Conservation (phyloP, 139 green algal genomes). For the Trebouxia sp. region DNA sequence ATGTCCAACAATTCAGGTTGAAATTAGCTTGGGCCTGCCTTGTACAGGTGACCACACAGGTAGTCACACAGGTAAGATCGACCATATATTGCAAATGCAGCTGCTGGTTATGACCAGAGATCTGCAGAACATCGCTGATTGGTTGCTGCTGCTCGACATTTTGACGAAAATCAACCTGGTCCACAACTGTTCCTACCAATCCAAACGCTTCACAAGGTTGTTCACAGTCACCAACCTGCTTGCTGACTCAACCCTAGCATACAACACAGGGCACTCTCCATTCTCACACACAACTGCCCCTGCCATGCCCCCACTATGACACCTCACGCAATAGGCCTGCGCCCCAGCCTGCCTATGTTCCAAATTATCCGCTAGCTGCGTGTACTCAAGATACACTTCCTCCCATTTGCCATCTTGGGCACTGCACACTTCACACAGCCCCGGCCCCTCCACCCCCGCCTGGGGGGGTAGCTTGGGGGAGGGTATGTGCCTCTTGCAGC, state of each 20-base stretch:
- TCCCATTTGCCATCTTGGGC: conserved; percentile 34
- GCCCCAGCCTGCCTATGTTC: conserved; percentile 28
- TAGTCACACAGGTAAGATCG: no score
- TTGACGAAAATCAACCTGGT: not conserved
- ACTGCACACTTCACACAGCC: conserved; percentile 51
- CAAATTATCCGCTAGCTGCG: conserved; percentile 21
- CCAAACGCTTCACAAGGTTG: conserved; percentile 31
- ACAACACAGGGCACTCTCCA: conserved; percentile 65
- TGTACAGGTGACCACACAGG: no score
- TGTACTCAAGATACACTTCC: conserved; percentile 24
- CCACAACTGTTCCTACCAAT: conserved; percentile 33
- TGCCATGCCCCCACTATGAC: conserved; percentile 59
- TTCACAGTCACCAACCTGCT: conserved; percentile 14
- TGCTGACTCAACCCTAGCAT: conserved; percentile 41
- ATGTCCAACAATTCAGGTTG: no score
- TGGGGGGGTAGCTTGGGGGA: not conserved
- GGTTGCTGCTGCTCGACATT: no score
- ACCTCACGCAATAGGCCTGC: conserved; percentile 50
- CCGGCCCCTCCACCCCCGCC: conserved; percentile 21
- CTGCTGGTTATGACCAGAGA: no score
- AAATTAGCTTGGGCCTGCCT: no score
- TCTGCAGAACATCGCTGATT: no score
- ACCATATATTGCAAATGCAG: no score
- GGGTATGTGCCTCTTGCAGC: conserved; percentile 46
- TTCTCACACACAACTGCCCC: conserved; percentile 69